Percentiles rank a stretch among this genome's conserved stretches.
These are phyloP conservation scores for Trichoderma breve DNA, from an alignment of 2,329 filamentous ascomycete species.

Conservation along the genomic window DNA sequence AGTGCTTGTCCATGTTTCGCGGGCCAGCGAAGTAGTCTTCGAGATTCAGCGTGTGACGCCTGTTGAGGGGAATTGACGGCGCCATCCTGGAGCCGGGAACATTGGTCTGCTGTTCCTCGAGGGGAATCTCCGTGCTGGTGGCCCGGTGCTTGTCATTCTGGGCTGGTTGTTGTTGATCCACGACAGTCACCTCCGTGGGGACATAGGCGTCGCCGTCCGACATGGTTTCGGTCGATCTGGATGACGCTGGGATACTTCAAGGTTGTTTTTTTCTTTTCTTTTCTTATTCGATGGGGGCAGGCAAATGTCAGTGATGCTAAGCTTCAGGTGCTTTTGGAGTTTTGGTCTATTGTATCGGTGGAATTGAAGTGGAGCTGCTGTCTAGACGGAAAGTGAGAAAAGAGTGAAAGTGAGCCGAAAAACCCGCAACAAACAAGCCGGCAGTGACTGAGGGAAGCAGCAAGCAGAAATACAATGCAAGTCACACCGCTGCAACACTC, in stretches of 20 bases:
- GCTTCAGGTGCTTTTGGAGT: not conserved
- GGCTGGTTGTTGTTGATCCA: not conserved
- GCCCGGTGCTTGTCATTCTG: not conserved
- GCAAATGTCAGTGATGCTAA: not conserved
- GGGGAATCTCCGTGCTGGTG: constrained; percentile 7
- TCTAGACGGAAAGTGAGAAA: not conserved
- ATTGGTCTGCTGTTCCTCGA: not conserved
- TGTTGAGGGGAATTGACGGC: constrained; percentile 29
- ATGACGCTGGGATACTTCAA: not conserved
- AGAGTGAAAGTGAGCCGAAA: not conserved
- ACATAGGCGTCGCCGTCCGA: constrained; percentile 5
- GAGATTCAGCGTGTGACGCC: constrained; percentile 44
- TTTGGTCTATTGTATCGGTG: not conserved
- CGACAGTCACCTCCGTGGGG: constrained; percentile 1
- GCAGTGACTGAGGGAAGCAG: constrained; percentile 1
- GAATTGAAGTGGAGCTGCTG: not conserved
- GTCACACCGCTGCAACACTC: not conserved
- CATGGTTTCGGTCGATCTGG: constrained; percentile 3
- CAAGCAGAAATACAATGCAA: not conserved
- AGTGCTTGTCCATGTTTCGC: constrained; percentile 68
- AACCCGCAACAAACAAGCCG: not conserved
- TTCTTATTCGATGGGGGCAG: not conserved
- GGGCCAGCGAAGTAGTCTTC: constrained; percentile 66
- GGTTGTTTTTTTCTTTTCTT: not conserved
- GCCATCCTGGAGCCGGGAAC: not conserved